Evolutionary conservation across 176 grass and related monocot species (phyloP).

Genomic region (Musa itinerans): DNA sequence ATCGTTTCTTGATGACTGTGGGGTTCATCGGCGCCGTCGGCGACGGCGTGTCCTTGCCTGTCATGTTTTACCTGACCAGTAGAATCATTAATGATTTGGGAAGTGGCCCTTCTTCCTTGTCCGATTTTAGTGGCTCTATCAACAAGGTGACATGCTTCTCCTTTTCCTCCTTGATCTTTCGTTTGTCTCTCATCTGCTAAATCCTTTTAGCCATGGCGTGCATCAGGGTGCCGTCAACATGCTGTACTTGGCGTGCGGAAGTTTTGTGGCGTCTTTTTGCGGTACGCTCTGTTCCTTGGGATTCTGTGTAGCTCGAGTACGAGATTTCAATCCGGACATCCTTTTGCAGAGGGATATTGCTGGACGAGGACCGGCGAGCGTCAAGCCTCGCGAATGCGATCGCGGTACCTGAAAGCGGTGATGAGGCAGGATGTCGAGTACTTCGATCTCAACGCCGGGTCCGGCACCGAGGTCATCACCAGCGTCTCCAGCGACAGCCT

Average conservation of each 20-base stretch:
- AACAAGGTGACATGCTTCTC: slow-evolving; percentile 29
- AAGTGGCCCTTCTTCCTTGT: slow-evolving; percentile 19
- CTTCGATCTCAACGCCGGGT: slow-evolving; percentile 34
- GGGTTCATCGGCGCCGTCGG: slow-evolving; percentile 69
- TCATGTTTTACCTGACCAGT: slow-evolving; percentile 72
- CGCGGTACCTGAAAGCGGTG: slow-evolving; percentile 46
- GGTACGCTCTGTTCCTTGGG: neutral
- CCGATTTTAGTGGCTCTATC: slow-evolving; percentile 45
- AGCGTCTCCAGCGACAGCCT: slow-evolving; percentile 54
- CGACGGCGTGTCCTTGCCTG: slow-evolving; percentile 56
- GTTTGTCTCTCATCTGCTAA: neutral
- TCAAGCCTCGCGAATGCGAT: slow-evolving; percentile 40
- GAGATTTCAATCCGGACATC: neutral
- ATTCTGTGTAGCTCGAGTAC: neutral
- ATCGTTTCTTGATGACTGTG: slow-evolving; percentile 52
- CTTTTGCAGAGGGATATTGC: slow-evolving; percentile 32
- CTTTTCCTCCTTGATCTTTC: neutral
- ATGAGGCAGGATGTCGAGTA: slow-evolving; percentile 43
- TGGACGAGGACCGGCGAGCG: slow-evolving; percentile 45
- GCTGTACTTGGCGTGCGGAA: slow-evolving; percentile 1
- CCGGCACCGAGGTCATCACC: slow-evolving; percentile 40
- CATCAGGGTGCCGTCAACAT: neutral
- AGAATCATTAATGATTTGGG: slow-evolving; percentile 74
- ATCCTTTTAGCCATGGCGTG: neutral
- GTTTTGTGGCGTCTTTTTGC: neutral